Evolutionary conservation across 2,329 filamentous ascomycete species (phyloP), one percentile per base, ranked within the genome.

Genomic region (Penicillium polonicum): DNA sequence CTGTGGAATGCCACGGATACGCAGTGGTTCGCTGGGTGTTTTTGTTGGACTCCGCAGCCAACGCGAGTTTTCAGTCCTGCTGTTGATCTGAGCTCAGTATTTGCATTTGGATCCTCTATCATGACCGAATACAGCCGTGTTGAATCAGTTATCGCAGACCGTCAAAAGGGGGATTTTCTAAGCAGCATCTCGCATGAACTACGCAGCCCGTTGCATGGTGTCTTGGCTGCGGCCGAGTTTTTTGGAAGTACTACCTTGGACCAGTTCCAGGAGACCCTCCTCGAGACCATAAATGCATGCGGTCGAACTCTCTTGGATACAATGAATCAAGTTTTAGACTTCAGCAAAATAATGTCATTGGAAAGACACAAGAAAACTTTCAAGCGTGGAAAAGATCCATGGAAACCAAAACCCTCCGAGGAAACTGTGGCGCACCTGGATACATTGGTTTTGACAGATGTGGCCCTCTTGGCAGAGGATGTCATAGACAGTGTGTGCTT

Each of bases 171-270:
- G 2, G 79, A 81, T 13, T 83, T 84, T 50, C 77, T 83, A 31
- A 77, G 78, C 1, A 79, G 76, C 2, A 81, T 83, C 27, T 79
- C 75, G 29, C 81, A 83, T 55, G 81, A 83, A 61, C 64, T 83
- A 8, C 70, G 79, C n/a, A 75, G 65, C 41, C 81, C 73, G 43
- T 68, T 76, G 51, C 81, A 78, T 57, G 79, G 76, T 25, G 73
- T 77, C 23, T 64, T 78, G 15, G 80, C 77, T 1, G 79, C 76
- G 2, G 70, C 76, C 2, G 80, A 83, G 53, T 76, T 82, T 13
- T 66, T 83, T 4, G 70, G 73, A 9, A 78, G 79, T 8, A 79
- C 78, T 13, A 67, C 68, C 12, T 68, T 68, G 27, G 72, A 72
- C 45, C 64, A 70, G 2, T 74, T 75, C 50, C 70, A 80, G 52